A percentile compares a stretch with the other conserved stretches of the same genome.
Conservation (phyloP, 305 asterid species). For the Lippia alba region DNA sequence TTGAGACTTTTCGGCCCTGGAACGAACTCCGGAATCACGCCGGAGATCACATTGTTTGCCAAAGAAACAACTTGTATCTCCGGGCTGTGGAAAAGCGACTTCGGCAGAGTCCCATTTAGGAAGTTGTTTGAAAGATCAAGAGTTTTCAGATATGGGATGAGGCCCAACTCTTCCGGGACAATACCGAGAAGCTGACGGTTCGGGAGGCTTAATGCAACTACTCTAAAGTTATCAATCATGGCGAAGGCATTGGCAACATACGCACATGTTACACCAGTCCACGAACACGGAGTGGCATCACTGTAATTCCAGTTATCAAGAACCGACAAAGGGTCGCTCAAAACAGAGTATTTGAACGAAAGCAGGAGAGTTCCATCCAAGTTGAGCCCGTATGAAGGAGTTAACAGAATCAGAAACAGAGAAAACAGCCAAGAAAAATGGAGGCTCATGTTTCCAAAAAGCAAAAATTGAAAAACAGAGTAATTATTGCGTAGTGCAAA, state of each 20-base stretch:
- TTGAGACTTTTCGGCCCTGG: slow-evolving; percentile 36
- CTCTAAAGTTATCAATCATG: slow-evolving; percentile 45
- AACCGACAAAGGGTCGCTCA: slow-evolving; percentile 75
- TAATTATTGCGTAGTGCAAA: not conserved
- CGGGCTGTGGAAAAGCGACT: slow-evolving; percentile 63
- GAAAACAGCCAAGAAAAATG: slow-evolving; percentile 33
- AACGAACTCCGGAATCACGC: slow-evolving; percentile 47
- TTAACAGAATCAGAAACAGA: slow-evolving; percentile 40
- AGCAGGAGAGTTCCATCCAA: slow-evolving; percentile 81
- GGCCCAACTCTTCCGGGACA: slow-evolving; percentile 66
- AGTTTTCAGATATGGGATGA: slow-evolving; percentile 58
- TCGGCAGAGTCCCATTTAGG: slow-evolving; percentile 74
- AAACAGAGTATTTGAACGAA: slow-evolving; percentile 75
- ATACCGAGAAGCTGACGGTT: slow-evolving; percentile 61
- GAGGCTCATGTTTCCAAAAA: slow-evolving; percentile 44
- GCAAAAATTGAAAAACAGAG: not conserved
- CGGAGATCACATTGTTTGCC: slow-evolving; percentile 59
- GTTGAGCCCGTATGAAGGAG: slow-evolving; percentile 58
- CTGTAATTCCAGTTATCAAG: slow-evolving; percentile 80
- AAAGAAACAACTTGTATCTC: slow-evolving; percentile 60
- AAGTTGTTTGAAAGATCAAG: slow-evolving; percentile 78
- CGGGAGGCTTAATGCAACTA: slow-evolving; percentile 59
- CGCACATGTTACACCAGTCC: slow-evolving; percentile 80
- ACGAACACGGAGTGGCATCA: slow-evolving; percentile 70
- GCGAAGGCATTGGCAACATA: slow-evolving; percentile 35